These are phyloP conservation scores for Alternaria brassicicola DNA, from an alignment of 2,329 filamentous ascomycete species.

Conservation along the genomic window DNA sequence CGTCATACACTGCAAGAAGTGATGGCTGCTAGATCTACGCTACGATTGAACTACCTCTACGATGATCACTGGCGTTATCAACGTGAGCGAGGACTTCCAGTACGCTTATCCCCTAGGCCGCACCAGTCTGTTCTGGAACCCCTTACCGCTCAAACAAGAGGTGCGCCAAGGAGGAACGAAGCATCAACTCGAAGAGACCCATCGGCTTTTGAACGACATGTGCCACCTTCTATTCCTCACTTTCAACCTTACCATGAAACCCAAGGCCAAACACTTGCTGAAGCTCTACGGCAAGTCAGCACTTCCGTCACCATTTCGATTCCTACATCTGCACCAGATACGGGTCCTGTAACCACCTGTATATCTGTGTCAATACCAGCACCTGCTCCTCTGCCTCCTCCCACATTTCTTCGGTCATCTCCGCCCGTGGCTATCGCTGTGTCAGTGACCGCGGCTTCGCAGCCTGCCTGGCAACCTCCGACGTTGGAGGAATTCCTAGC, in stretches of 20 bases:
- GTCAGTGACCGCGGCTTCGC: conserved; percentile 7
- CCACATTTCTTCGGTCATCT: conserved; percentile 7
- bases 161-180: neutral
- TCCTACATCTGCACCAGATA: conserved; percentile 10
- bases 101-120: neutral
- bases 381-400: conserved; percentile 13
- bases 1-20: conserved; percentile 5
- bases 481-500: conserved; percentile 16
- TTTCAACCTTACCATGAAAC: conserved; percentile 5
- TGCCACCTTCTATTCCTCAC: conserved; percentile 9
- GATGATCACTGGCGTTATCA: conserved; percentile 15
- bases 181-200: conserved; percentile 4
- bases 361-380: conserved; percentile 17
- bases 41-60: conserved; percentile 3
- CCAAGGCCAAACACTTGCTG: conserved; percentile 8
- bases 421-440: conserved; percentile 13
- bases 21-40: neutral
- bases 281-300: conserved; percentile 10
- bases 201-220: conserved; percentile 6
- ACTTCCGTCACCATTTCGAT: conserved; percentile 14
- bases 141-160: conserved; percentile 7
- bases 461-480: conserved; percentile 12
- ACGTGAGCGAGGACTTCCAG: conserved; percentile 1
- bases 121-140: conserved; percentile 9
- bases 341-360: conserved; percentile 10